Conservation (phyloP, 202 grass and related monocot genomes). For the Hordeum pubiflorum region DNA sequence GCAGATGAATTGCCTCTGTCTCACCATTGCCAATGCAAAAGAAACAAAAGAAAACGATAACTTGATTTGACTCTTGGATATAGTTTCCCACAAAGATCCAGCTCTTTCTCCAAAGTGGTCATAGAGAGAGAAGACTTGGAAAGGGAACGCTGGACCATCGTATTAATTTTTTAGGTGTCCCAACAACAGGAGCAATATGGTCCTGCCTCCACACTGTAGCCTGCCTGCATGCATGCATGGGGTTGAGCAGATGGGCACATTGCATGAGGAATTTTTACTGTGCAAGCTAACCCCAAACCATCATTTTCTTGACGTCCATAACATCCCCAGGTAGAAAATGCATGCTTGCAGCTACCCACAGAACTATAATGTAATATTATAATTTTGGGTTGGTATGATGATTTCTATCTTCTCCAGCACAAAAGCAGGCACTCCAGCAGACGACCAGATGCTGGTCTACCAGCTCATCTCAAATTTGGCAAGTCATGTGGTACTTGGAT, state of each 20-base stretch:
- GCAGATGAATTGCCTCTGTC: conserved; percentile 25
- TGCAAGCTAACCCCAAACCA: neutral
- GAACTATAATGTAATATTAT: neutral
- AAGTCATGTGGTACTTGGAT: neutral
- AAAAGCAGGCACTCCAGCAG: neutral
- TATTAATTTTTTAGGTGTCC: conserved; percentile 21
- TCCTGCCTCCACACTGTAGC: conserved; percentile 25
- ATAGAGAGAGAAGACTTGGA: conserved; percentile 1
- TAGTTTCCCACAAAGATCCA: conserved; percentile 24
- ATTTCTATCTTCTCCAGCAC: neutral
- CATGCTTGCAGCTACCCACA: neutral
- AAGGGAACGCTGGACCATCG: conserved; percentile 14
- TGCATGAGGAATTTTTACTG: conserved; percentile 30
- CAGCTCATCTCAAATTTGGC: neutral
- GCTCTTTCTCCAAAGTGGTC: conserved; percentile 31
- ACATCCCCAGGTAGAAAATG: conserved; percentile 18
- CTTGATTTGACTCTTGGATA: conserved; percentile 4
- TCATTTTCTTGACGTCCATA: neutral
- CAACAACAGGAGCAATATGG: conserved; percentile 38
- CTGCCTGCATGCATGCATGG: conserved; percentile 2
- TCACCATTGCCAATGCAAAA: conserved; percentile 17
- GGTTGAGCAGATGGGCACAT: conserved; percentile 24
- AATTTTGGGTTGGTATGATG: neutral
- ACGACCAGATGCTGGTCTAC: neutral
- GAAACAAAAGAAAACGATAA: conserved; percentile 10